Base-by-base conservation (phyloP, 2,329 filamentous ascomycete species). In the Macrophomina pseudophaseolina region DNA sequence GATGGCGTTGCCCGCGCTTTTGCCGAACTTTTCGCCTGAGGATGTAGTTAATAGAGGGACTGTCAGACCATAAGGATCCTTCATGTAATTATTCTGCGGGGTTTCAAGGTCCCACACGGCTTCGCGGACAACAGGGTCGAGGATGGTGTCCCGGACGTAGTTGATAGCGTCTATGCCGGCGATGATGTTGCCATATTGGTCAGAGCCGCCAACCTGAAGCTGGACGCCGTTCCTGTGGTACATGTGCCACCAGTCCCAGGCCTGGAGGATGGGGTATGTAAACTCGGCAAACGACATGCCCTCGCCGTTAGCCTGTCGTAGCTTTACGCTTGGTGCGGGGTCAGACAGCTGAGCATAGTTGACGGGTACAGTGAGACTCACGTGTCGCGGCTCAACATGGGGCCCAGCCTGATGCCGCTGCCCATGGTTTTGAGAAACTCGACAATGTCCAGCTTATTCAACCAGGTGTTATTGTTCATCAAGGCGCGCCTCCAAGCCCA, bases 251-350 rank as follows among this genome's bases (percentile, higher is more conserved):
- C 94, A 99, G 77, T 99, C 95, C 91, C 94, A 98, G 28, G 91
- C 93, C 77, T 99, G 95, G 73, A 98, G 87, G 16, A 99, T 81
- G 1, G 96, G 95, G 74, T 99, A 99, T 49, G 89, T 87, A 78
- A 99, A 97, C 76, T 99, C 95, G 42, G 92, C 90, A 73, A 96
- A 91, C 0, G 94, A 96, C 90, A 99, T 94, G 72, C 95, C 96
- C 70, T 95, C 91, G 44, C 93, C 92, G 64, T 89, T 89, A n/a
- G 86, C 86, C 83, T 98, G 85, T 74, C 93, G 92, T 66, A 88
- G 89, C 79, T 93, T 95, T 65, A 96, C 93, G 40, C 87, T 89
- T 38, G 12, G 59, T 40, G 54, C 42, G 35, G 6, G 35, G 52
- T 78, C 58, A 78, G 72, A 8, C n/a, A 64, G 58, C 35, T 8